A percentile compares a stretch with the other conserved stretches of the same genome.
These are phyloP conservation scores for Calonectria multiphialidica DNA, from an alignment of 2,329 filamentous ascomycete genomes.

Conservation along the genomic window DNA sequence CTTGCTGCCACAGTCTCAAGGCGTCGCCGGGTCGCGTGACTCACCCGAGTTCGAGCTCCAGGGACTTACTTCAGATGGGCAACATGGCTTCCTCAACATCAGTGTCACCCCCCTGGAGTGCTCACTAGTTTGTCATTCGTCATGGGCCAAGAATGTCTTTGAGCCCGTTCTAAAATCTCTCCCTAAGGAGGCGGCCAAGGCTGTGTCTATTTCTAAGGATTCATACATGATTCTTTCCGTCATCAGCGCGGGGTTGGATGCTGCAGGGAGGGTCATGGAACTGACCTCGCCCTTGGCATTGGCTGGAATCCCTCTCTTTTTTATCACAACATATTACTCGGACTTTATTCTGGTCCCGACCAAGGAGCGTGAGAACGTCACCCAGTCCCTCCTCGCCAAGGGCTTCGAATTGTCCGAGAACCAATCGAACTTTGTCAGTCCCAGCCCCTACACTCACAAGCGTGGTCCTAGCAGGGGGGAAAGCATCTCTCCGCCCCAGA, in stretches of 20 bases:
- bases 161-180: slow-evolving; percentile 76
- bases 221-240: slow-evolving; percentile 92
- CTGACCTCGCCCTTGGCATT: slow-evolving; percentile 90
- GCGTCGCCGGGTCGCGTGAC: slow-evolving; percentile 50
- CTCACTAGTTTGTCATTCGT: slow-evolving; percentile 87
- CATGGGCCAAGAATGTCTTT: slow-evolving; percentile 81
- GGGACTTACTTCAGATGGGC: slow-evolving; percentile 63
- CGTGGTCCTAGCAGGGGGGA: slow-evolving; percentile 50
- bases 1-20: slow-evolving; percentile 75
- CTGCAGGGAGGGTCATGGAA: slow-evolving; percentile 91
- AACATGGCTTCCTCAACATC: slow-evolving; percentile 90
- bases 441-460: slow-evolving; percentile 51
- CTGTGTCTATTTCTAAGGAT: slow-evolving; percentile 82
- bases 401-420: slow-evolving; percentile 88
- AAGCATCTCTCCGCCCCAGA: slow-evolving; percentile 68
- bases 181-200: slow-evolving; percentile 61
- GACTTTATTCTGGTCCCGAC: slow-evolving; percentile 94
- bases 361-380: slow-evolving; percentile 79
- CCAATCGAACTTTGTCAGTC: slow-evolving; percentile 75
- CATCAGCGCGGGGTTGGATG: slow-evolving; percentile 89
- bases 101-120: slow-evolving; percentile 93
- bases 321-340: slow-evolving; percentile 98
- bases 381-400: slow-evolving; percentile 79
- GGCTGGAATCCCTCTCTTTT: slow-evolving; percentile 96
- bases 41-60: slow-evolving; percentile 55